phyloP scores from a whole-genome alignment of 164 flowering plant species.

The Vitis amurensis region DNA sequence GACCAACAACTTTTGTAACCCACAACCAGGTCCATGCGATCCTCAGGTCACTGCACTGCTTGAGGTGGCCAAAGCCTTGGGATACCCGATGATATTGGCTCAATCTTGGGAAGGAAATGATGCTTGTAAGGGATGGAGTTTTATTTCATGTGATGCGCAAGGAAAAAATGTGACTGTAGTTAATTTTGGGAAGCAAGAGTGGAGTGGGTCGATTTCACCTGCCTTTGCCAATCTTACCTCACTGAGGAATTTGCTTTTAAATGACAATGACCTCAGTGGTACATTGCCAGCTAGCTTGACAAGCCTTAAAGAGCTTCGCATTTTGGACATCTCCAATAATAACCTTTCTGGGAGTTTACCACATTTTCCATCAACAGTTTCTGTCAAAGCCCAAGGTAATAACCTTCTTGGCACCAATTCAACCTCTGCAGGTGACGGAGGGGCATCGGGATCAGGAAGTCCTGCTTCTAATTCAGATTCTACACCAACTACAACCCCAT shows the following conservation, averaged over 20 bases:
- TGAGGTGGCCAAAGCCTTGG: conserved; percentile 41
- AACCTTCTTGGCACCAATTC: conserved; percentile 27
- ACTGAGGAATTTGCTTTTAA: conserved; percentile 41
- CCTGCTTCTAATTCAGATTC: background rate
- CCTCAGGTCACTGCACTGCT: conserved; percentile 49
- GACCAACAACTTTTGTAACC: conserved; percentile 44
- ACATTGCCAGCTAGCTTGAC: conserved; percentile 44
- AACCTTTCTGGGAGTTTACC: conserved; percentile 52
- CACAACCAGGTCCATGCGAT: conserved; percentile 56
- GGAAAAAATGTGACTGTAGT: conserved; percentile 33
- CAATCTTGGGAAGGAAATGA: conserved; percentile 60
- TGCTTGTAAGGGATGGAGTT: conserved; percentile 49
- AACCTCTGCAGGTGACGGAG: background rate
- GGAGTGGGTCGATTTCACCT: conserved; percentile 52
- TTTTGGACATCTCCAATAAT: conserved; percentile 59
- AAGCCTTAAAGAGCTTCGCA: conserved; percentile 29
- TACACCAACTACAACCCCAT: background rate
- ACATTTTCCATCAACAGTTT: conserved; percentile 22
- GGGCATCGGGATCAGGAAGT: too few relatives aligned
- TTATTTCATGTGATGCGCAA: conserved; percentile 41
- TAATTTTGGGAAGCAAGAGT: conserved; percentile 34
- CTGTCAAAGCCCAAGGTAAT: conserved; percentile 37
- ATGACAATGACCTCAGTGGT: conserved; percentile 50
- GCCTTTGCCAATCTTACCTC: conserved; percentile 47
- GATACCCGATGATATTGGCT: conserved; percentile 49